These are phyloP conservation scores for Backusella macrospora DNA, from an alignment of 192 early-diverging fungal species.

Conservation along the genomic window DNA sequence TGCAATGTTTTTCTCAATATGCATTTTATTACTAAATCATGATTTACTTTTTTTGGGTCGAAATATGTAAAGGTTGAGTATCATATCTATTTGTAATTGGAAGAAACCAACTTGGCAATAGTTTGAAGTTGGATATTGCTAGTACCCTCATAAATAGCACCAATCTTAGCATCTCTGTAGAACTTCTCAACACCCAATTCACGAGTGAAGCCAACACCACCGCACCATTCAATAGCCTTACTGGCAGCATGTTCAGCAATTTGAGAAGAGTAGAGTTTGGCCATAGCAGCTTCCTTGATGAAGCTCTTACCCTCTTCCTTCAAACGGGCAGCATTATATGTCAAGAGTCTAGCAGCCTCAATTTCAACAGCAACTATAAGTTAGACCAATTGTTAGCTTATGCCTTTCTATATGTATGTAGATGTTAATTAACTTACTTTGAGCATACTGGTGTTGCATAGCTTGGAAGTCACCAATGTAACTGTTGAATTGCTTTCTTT, in stretches of 20 bases:
- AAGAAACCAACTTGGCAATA: slow-evolving; percentile 64
- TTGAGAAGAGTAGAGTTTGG: slow-evolving; percentile 94
- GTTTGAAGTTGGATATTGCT: slow-evolving; percentile 98
- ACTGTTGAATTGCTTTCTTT: slow-evolving; percentile 93
- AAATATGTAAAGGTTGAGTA: background rate
- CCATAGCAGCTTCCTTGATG: slow-evolving; percentile 98
- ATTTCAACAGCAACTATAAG: slow-evolving; percentile 81
- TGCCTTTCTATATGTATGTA: background rate
- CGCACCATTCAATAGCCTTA: slow-evolving; percentile 95
- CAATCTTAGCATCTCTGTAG: slow-evolving; percentile 96
- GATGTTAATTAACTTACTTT: slow-evolving; percentile 40
- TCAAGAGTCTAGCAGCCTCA: slow-evolving; percentile 94
- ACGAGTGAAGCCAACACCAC: slow-evolving; percentile 96
- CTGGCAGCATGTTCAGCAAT: slow-evolving; percentile 87
- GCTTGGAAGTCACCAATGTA: slow-evolving; percentile 85
- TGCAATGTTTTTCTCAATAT: too few species aligned
- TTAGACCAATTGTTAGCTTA: background rate
- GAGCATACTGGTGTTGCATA: slow-evolving; percentile 65
- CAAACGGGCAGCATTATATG: slow-evolving; percentile 95
- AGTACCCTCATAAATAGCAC: slow-evolving; percentile 95
- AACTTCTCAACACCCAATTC: slow-evolving; percentile 81
- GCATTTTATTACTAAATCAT: background rate
- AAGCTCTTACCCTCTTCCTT: slow-evolving; percentile 93
- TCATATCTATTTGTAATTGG: slow-evolving; percentile 37
- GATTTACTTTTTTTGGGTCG: background rate